Evolutionary conservation across 1,284 basidiomycete genomes (phyloP).

Genomic region (Kwoniella shivajii): DNA sequence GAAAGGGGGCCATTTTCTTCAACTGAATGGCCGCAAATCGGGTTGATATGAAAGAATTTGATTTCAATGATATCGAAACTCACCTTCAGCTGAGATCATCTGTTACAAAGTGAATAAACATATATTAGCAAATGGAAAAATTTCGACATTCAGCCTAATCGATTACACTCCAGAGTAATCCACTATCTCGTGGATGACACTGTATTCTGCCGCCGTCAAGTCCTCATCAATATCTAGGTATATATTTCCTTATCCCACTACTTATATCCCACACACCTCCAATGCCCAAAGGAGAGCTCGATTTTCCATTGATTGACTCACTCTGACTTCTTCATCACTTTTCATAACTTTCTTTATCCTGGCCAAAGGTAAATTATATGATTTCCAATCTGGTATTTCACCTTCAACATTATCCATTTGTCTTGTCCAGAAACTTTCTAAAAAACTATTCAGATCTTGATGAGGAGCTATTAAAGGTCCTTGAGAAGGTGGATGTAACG

Average conservation of each 20-base stretch:
- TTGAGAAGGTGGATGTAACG: not conserved
- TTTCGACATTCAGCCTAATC: not conserved
- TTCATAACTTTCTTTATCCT: constrained; percentile 98
- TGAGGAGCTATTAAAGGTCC: constrained; percentile 45
- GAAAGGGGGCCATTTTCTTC: too few species aligned
- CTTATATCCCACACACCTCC: not conserved
- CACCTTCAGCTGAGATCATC: constrained; percentile 95
- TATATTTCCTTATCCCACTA: too few species aligned
- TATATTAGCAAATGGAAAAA: too few species aligned
- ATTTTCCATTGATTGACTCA: constrained; percentile 52
- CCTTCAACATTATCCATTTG: constrained; percentile 53
- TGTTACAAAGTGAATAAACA: constrained; percentile 40
- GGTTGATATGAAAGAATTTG: too few species aligned
- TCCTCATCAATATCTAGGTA: too few species aligned
- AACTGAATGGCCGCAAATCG: too few species aligned
- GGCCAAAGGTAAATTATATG: constrained; percentile 61
- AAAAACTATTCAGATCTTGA: constrained; percentile 49
- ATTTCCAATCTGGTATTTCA: constrained; percentile 49
- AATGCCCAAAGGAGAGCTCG: not conserved
- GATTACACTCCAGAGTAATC: too few species aligned
- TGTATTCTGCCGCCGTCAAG: too few species aligned
- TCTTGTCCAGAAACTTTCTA: constrained; percentile 52
- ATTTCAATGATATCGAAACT: too few species aligned
- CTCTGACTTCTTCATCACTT: constrained; percentile 93
- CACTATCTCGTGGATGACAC: too few species aligned